Base-by-base conservation (phyloP, 2,329 filamentous ascomycete species). In the Aspergillus candidus region DNA sequence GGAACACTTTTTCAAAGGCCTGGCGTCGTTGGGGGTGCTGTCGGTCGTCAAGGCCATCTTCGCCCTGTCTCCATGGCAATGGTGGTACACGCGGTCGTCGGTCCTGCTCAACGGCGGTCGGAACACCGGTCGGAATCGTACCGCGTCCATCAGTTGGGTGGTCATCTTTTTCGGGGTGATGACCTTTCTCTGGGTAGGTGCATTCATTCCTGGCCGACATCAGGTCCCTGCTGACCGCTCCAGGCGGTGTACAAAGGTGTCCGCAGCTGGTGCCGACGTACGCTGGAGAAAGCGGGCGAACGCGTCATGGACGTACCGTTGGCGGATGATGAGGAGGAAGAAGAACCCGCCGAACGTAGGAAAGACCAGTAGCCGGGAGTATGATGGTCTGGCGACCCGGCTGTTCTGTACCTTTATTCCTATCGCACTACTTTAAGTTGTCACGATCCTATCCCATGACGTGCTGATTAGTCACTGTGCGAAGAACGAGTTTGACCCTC, bases 401-500 rank as follows among this genome's bases (percentile, higher is more conserved):
- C 15, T 7, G 13, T 2, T 41, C n/a, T 6, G 6, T 13, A 12
- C 8, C 27, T 27, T 35, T 6, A 43, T 13, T 32, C 29, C 13
- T 18, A 38, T 52, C 86, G 88, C 88, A 91, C 86, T 84, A 86
- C 86, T 84, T 94, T 95, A 86, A 95, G 89, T 93, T 94, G 87
- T 79, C 88, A 89, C 79, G 78, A 81, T 75, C 74, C 76, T 79
- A 72, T 77, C 85, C 22, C 79, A 79, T 91, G 83, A 82, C 80
- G 80, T 89, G 87, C 82, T 84, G 83, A 93, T 90, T 83, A 93
- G 89, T 95, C 89, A 86, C 81, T 83, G 85, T 94, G 89, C 89
- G 87, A 76, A 95, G 76, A 95, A 78, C 54, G 57, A 77, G 57
- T 55, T 41, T 57, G 55, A 50, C 56, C 55, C 60, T 65, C 55